Evolutionary conservation across 2,329 filamentous ascomycete species (phyloP), one percentile per base, ranked within the genome.

Genomic region (Aspergillus tubingensis): DNA sequence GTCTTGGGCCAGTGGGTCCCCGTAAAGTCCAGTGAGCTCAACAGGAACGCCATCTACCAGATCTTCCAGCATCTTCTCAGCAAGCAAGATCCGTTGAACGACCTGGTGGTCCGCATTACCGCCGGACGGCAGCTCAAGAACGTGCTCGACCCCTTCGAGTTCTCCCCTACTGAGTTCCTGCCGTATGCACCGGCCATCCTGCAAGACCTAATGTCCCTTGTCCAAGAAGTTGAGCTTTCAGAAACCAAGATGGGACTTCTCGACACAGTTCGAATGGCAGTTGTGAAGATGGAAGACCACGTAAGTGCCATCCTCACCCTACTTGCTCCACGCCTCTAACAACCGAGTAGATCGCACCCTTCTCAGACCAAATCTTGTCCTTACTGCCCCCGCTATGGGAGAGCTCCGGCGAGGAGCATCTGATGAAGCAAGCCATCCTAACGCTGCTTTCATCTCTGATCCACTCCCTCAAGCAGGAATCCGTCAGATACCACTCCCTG

Each of bases 351-450:
- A 86, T 88, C 60, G 79, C 81, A 3, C 85, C 85, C 1, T 88
- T 85, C 62, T 91, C 91, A 5, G 91, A 96, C 68, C 86, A 89
- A 61, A 90, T 99, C 62, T 89, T 99, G 75, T 82, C 86, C 1
- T 85, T 92, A 11, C 82, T 98, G 6, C 93, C 94, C 0, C 83
- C 83, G 3, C 82, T 98, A 0, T 99, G 95, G 95, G 88, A 91
- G 62, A 86, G 88, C 54, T 92, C 91, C 2, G 91, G 89, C 0
- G 90, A 96, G 62, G 91, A 95, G 70, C 91, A 92, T 76, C 86
- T 98, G 75, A 90, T 97, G 82, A 98, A 98, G 76, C 93, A 97
- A 76, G 88, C 92, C 1, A 92, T 98, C 55, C 84, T 98, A 59
- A 91, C 90, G 2, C 89, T 98, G 41, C 86, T 98, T 54, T 84